Evolutionary conservation across 805 yeast genomes (phyloP), one percentile per base, ranked within the genome.

Genomic region (Suhomyces kilbournensis): DNA sequence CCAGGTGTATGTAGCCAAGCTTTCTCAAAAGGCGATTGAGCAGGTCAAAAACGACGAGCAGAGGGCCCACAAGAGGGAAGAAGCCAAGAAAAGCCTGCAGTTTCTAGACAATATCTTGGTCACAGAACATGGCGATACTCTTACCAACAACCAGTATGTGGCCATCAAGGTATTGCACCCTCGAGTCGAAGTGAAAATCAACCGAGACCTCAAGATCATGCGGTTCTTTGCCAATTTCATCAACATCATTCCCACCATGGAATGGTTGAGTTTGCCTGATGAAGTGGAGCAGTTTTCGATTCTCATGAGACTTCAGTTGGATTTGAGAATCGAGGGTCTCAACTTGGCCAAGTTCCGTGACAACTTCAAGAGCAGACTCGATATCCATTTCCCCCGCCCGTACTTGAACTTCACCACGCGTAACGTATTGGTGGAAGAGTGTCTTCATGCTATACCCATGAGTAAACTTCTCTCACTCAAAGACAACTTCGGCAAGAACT

Each of bases 121-220:
- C 7, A 74, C 77, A 5, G 71, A 72, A 47, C 66, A 55, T 20
- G 61, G 62, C 1, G 68, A 66, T 34, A 65, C 68, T 4, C 58
- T 71, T 15, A 64, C 68, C 1, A 74, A 80, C 12, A 75, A 76
- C 47, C 77, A 80, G 48, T 76, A 80, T 68, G 97, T 90, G 26
- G 98, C 97, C 0, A 84, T 94, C 46, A 94, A 94, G 66, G 94
- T 94, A 7, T 79, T 93, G 49, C 99, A 94, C 69, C 99, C 99
- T 1, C 73, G 80, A 19, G 97, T 91, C 4, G 87, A 83, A 49
- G 69, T 74, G 10, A 83, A 80, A 48, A 87, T 94, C 22, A 79
- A 80, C 52, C 77, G 98, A 52, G 99, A 94, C 67, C 76, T 94
- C 59, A 79, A 77, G 56, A 89, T 94, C 38, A 92, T 94, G 97